Evolutionary conservation across 345 rosid species (phyloP).

Genomic region (Clausena lansium): DNA sequence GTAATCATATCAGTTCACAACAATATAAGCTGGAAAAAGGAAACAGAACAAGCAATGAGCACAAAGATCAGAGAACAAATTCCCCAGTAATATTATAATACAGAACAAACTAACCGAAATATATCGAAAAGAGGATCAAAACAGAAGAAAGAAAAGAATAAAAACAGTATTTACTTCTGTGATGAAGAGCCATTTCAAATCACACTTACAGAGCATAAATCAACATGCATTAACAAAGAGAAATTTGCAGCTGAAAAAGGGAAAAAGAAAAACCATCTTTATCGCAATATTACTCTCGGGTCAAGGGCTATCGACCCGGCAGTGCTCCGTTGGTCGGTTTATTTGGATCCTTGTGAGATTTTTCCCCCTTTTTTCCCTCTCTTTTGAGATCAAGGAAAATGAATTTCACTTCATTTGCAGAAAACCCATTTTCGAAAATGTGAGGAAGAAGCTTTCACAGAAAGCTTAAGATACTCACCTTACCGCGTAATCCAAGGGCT

Average conservation of each 20-base stretch:
- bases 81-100: not conserved
- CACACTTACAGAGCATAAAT: not conserved
- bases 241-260: not conserved
- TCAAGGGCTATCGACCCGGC: not conserved
- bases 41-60: not conserved
- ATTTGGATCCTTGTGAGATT: not conserved
- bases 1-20: not conserved
- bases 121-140: too few relatives aligned
- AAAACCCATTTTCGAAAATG: not conserved
- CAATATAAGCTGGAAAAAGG: not conserved
- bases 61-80: not conserved
- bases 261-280: not conserved
- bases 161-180: not conserved
- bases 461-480: not conserved
- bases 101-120: not conserved
- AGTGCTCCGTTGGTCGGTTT: not conserved
- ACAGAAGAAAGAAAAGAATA: not conserved
- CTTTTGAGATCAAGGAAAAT: not conserved
- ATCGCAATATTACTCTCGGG: not conserved
- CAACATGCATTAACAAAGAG: not conserved
- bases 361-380: too few relatives aligned
- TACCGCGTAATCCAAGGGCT: not conserved
- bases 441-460: not conserved
- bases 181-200: not conserved
- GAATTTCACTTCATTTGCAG: not conserved